These are phyloP conservation scores for Rhynchospora pubera DNA, from an alignment of 176 grass and related monocot genomes.

Conservation along the genomic window DNA sequence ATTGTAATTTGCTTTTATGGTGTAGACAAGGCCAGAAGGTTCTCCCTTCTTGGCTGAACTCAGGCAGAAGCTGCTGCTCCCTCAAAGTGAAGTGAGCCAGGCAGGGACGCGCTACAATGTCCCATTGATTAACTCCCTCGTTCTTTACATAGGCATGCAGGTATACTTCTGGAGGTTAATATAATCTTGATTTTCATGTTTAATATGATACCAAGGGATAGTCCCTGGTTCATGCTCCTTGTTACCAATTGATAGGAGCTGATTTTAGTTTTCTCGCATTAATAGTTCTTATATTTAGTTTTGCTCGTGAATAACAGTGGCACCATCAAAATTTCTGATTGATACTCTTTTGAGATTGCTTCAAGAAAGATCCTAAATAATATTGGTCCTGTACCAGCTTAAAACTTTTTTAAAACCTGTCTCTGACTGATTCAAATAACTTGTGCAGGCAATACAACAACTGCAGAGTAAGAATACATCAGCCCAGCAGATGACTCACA, in stretches of 20 bases:
- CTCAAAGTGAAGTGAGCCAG: conserved; percentile 55
- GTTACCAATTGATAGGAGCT: neutral
- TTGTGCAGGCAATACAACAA: conserved; percentile 71
- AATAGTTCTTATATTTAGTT: neutral
- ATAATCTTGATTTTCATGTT: neutral
- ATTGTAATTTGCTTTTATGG: neutral
- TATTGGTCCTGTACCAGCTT: neutral
- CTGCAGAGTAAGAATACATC: conserved; percentile 65
- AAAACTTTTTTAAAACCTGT: neutral
- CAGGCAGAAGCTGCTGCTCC: conserved; percentile 71
- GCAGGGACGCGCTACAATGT: conserved; percentile 87
- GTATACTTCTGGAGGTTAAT: conserved; percentile 21
- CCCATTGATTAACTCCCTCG: conserved; percentile 85
- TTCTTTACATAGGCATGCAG: conserved; percentile 92
- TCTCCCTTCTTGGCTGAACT: conserved; percentile 75
- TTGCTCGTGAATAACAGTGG: neutral
- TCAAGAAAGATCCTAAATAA: neutral
- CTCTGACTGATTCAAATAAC: neutral
- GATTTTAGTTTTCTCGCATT: neutral
- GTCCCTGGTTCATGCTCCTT: neutral
- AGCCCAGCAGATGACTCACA: conserved; percentile 63
- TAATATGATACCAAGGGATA: neutral
- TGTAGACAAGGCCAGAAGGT: conserved; percentile 53
- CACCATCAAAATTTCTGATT: neutral
- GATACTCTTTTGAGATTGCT: neutral